Base-by-base conservation (phyloP, 208 protist species). In the Angomonas ambiguus region DNA sequence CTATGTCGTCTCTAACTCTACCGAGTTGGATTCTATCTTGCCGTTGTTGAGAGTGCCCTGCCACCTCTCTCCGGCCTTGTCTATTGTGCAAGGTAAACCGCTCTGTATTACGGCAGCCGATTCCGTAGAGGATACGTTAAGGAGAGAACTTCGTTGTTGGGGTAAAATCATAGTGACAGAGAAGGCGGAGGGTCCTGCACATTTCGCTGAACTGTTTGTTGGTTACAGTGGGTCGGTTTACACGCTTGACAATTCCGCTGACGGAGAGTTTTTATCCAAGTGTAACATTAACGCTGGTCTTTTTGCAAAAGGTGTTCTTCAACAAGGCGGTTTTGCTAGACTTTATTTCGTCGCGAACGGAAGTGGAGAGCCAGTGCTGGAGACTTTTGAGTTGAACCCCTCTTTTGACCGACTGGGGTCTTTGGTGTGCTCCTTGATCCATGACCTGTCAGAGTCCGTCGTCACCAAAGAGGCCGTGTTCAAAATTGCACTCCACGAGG, bases 221-320 rank as follows among this genome's bases (percentile, higher is more conserved):
- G 5, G 45, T 24, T 53, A 20, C 45, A 53, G 45, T 20, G 45
- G 45, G 18, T 27, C 10, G 3, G 16, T n/a, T 22, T 53, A 53
- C 45, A n/a, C 16, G 20, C 10, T 53, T 5, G 4, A n/a, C 18
- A n/a, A 24, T 53, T 27, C 18, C 3, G 45, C 18, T 8, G 45
- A 24, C 10, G 16, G 20, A 5, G 45, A 53, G 45, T 53, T 53
- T 53, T 8, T n/a, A 5, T 27, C 10, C 4, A 53, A 24, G 18
- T 22, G 45, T n/a, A 24, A 22, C 4, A n/a, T 5, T 8, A n/a
- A 5, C 20, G 65, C 53, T 3, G 34, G 33, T 38, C 8, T n/a
- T 16, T 84, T 84, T 62, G 60, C 63, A 22, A 74, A 74, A 49
- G 24, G 71, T 33, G 78, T 84, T 25, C 68, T 80, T 5, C 59